phyloP scores from a whole-genome alignment of 2,329 filamentous ascomycete species.

The Dactylellina sp. region DNA sequence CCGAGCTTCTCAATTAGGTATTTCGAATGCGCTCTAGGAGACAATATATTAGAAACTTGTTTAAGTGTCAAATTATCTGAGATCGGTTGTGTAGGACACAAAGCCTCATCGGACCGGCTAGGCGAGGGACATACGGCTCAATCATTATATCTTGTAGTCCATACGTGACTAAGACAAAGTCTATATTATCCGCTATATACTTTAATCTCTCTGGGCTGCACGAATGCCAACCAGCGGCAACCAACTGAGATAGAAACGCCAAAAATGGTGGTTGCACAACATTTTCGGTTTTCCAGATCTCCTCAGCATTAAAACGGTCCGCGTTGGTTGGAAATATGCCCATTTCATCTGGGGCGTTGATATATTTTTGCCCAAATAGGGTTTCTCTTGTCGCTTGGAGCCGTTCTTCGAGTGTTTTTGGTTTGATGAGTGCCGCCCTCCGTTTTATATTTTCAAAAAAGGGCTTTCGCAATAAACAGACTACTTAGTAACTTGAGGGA shows the following conservation, averaged over 20 bases:
- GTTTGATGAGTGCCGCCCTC: constrained; percentile 72
- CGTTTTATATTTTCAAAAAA: constrained; percentile 74
- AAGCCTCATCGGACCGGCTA: neutral
- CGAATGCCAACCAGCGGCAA: constrained; percentile 82
- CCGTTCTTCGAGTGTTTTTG: constrained; percentile 76
- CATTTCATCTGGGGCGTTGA: constrained; percentile 72
- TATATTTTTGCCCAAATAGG: constrained; percentile 75
- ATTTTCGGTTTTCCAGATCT: constrained; percentile 77
- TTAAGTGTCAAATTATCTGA: neutral
- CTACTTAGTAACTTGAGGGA: constrained; percentile 15
- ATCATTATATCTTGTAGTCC: constrained; percentile 84
- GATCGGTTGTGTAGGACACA: too few species aligned
- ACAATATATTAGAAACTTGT: neutral
- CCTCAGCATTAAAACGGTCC: constrained; percentile 83
- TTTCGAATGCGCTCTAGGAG: constrained; percentile 72
- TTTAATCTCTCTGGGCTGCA: constrained; percentile 77
- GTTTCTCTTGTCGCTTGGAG: constrained; percentile 74
- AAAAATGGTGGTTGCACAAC: constrained; percentile 71
- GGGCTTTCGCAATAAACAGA: constrained; percentile 60
- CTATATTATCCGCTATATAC: constrained; percentile 75
- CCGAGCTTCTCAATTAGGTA: constrained; percentile 74
- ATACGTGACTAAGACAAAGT: constrained; percentile 80
- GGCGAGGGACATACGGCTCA: constrained; percentile 62
- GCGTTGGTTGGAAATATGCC: constrained; percentile 78
- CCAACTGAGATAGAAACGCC: constrained; percentile 80